Evolutionary conservation across 805 yeast genomes (phyloP), one percentile per base, ranked within the genome.

Genomic region (Saturnispora halmiae): DNA sequence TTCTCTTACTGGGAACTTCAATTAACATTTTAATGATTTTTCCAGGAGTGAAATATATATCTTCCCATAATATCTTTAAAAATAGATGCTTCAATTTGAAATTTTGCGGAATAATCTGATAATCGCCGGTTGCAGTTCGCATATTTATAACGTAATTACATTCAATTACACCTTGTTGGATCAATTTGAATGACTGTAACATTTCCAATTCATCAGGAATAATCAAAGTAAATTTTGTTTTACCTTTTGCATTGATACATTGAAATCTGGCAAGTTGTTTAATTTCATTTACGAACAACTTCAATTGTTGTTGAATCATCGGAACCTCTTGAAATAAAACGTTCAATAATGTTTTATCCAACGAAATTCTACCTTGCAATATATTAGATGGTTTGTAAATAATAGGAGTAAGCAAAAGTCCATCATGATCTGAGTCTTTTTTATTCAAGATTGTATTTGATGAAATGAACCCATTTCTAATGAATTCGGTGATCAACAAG

Each of bases 41-140:
- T 13, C n/a, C 29, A 14, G 27, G 33, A 11, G 32, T 15, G 16
- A 34, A 24, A 24, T 24, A 34, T 11, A 34, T 13, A 22, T 34
- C 36, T n/a, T 34, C 21, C 36, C 36, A 34, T 9, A 34, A 21
- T 15, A 22, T 34, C 14, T 24, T 34, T 10, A 34, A n/a, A 22
- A 34, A 7, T 1, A 34, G 4, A 16, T 34, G 21, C 16, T 34
- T 34, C 5, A 34, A 4, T 13, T 4, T 14, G 16, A 31, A 14
- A 18, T 18, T 19, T 31, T 9, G 7, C 10, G 22, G n/a, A 11
- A 9, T 9, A 31, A 31, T 16, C 10, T 31, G 18, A 13, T 31
- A 31, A 18, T 31, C 10, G 4, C 33, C 33, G 16, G 33, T 31
- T 4, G 33, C 8, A 14, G 33, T 31, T 6, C n/a, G 16, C n/a